Conservation (phyloP, 768 basidiomycete species). For the Kwoniella sp. region DNA sequence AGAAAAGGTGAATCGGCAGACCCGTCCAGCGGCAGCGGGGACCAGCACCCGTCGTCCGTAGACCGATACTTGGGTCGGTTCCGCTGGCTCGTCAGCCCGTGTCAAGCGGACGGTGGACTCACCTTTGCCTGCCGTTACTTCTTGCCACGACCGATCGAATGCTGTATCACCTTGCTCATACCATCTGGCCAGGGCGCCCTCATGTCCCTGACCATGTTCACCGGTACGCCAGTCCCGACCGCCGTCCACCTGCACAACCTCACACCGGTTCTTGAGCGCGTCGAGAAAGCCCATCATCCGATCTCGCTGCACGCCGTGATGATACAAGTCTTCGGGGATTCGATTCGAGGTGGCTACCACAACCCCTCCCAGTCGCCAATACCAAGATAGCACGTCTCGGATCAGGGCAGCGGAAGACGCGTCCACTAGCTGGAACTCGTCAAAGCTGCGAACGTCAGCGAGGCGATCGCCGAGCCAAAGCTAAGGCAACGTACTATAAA, state of each 20-base stretch:
- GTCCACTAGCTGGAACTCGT: conserved; percentile 62
- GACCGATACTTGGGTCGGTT: conserved; percentile 51
- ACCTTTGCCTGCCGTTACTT: conserved; percentile 14
- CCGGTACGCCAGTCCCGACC: conserved; percentile 55
- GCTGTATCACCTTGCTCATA: conserved; percentile 7
- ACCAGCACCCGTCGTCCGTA: conserved; percentile 56
- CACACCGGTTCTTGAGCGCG: conserved; percentile 57
- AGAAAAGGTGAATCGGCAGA: conserved; percentile 56
- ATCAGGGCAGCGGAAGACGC: conserved; percentile 57
- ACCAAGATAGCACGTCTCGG: conserved; percentile 58
- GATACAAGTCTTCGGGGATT: conserved; percentile 58
- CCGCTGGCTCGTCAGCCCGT: conserved; percentile 3
- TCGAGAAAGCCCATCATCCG: conserved; percentile 60
- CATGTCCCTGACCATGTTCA: conserved; percentile 3
- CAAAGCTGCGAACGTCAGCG: conserved; percentile 51
- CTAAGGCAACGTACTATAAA: conserved; percentile 33
- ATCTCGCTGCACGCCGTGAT: conserved; percentile 59
- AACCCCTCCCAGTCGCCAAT: conserved; percentile 62
- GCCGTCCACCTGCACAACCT: conserved; percentile 54
- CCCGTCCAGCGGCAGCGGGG: conserved; percentile 53
- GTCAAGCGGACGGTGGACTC: conserved; percentile 1
- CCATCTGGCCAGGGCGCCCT: conserved; percentile 13
- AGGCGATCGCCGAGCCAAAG: conserved; percentile 16
- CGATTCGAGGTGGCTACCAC: conserved; percentile 55
- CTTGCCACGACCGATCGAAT: conserved; percentile 25